A percentile compares a stretch with the other conserved stretches of the same genome.
phyloP scores from a whole-genome alignment of 768 basidiomycete genomes.

The Baorangia bicolor region DNA sequence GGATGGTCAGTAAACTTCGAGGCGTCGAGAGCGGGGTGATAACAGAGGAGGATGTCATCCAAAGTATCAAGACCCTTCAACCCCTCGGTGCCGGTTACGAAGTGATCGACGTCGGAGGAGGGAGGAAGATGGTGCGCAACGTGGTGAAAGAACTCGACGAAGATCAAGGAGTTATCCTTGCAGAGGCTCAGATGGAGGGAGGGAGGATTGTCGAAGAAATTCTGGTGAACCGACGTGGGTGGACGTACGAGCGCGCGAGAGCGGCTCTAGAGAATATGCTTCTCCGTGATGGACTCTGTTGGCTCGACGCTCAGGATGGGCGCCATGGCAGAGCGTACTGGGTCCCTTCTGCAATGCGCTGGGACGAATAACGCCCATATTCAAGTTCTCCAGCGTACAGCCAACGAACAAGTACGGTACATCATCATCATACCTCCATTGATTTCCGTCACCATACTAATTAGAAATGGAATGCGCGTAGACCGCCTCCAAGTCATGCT shows the following conservation, averaged over 20 bases:
- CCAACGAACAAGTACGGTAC: background rate
- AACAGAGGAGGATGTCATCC: conserved; percentile 80
- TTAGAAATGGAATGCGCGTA: too few relatives aligned
- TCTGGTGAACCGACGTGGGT: conserved; percentile 61
- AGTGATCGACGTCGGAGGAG: conserved; percentile 67
- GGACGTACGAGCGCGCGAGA: conserved; percentile 75
- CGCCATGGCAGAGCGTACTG: conserved; percentile 69
- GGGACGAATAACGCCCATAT: conserved; percentile 60
- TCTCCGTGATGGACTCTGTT: conserved; percentile 86
- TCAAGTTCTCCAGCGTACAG: background rate
- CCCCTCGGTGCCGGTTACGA: conserved; percentile 93
- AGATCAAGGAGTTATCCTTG: conserved; percentile 82
- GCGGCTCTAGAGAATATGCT: conserved; percentile 89
- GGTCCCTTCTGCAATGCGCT: conserved; percentile 85
- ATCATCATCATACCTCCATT: background rate
- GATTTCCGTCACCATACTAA: background rate
- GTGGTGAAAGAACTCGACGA: conserved; percentile 89
- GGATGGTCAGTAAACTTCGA: conserved; percentile 74
- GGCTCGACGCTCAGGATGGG: conserved; percentile 91
- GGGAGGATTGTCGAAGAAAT: conserved; percentile 69
- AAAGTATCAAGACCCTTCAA: conserved; percentile 82
- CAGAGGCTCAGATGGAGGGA: conserved; percentile 63
- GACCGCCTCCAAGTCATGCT: too few relatives aligned
- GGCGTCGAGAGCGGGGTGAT: conserved; percentile 66
- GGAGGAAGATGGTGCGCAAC: conserved; percentile 79